Percentiles rank a stretch among this genome's conserved stretches.
These are phyloP conservation scores for Somion occarium DNA, from an alignment of 1,284 basidiomycete genomes.

Conservation along the genomic window DNA sequence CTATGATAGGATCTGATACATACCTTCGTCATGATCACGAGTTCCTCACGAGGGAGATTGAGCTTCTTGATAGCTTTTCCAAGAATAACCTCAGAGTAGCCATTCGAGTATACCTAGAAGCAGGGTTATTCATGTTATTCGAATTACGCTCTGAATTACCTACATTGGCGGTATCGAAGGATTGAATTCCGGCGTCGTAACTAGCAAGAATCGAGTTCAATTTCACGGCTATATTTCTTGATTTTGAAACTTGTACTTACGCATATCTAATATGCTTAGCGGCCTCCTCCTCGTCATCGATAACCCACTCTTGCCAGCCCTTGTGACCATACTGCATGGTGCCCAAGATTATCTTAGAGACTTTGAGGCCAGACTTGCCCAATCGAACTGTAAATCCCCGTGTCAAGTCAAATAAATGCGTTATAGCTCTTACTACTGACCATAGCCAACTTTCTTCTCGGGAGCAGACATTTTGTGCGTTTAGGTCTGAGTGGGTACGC, in stretches of 20 bases:
- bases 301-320: constrained; percentile 33
- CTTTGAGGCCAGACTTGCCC: constrained; percentile 42
- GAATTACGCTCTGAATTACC: constrained; percentile 9
- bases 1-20: no score
- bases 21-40: constrained; percentile 55
- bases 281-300: constrained; percentile 36
- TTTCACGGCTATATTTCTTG: not conserved
- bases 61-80: constrained; percentile 56
- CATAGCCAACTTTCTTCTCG: constrained; percentile 4
- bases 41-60: constrained; percentile 48
- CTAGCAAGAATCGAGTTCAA: not conserved
- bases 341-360: constrained; percentile 38
- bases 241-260: constrained; percentile 18
- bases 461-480: not conserved
- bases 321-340: constrained; percentile 40
- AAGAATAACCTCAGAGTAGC: constrained; percentile 48
- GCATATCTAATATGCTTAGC: constrained; percentile 34
- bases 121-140: not conserved
- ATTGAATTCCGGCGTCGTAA: constrained; percentile 42
- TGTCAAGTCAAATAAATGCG: not conserved
- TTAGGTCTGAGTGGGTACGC: not conserved
- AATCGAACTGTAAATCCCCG: constrained; percentile 29
- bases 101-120: constrained; percentile 34
- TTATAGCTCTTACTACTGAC: not conserved
- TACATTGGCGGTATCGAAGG: constrained; percentile 47